phyloP scores from a whole-genome alignment of 495 filamentous ascomycete species.

The Aspergillus haitiensis region DNA sequence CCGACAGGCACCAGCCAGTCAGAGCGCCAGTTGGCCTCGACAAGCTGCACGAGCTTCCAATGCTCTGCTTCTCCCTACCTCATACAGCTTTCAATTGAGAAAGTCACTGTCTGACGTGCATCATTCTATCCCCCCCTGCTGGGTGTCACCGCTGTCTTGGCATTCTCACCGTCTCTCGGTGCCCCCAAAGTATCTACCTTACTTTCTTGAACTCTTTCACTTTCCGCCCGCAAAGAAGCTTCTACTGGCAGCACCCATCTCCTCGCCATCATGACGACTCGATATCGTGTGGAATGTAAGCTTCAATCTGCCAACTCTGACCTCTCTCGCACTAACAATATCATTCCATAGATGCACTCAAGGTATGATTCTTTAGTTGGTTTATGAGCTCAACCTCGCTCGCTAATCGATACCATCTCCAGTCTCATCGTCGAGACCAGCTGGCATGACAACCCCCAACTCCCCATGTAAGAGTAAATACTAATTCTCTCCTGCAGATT shows the following conservation, averaged over 20 bases:
- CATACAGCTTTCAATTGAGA: too few species aligned
- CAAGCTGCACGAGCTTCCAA: background rate
- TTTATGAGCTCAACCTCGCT: constrained; percentile 19
- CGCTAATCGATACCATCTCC: constrained; percentile 19
- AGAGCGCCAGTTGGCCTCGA: background rate
- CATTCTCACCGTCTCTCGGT: too few species aligned
- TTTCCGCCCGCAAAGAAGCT: background rate
- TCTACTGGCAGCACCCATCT: background rate
- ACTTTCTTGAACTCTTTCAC: background rate
- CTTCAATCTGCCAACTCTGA: constrained; percentile 9
- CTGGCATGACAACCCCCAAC: constrained; percentile 53
- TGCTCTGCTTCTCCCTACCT: too few species aligned
- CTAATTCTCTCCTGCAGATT: constrained; percentile 44
- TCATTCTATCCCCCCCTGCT: too few species aligned
- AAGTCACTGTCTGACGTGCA: too few species aligned
- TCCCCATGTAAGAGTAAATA: background rate
- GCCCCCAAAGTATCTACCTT: background rate
- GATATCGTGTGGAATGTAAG: constrained; percentile 88
- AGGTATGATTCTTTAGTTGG: constrained; percentile 39
- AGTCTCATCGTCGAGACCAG: constrained; percentile 84
- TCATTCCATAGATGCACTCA: constrained; percentile 69
- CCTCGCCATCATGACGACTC: constrained; percentile 69
- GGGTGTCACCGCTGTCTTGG: too few species aligned
- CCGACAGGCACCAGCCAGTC: constrained; percentile 9
- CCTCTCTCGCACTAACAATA: constrained; percentile 23